Evolutionary conservation across 2,329 filamentous ascomycete genomes (phyloP).

Genomic region (Chaetomium globosum): DNA sequence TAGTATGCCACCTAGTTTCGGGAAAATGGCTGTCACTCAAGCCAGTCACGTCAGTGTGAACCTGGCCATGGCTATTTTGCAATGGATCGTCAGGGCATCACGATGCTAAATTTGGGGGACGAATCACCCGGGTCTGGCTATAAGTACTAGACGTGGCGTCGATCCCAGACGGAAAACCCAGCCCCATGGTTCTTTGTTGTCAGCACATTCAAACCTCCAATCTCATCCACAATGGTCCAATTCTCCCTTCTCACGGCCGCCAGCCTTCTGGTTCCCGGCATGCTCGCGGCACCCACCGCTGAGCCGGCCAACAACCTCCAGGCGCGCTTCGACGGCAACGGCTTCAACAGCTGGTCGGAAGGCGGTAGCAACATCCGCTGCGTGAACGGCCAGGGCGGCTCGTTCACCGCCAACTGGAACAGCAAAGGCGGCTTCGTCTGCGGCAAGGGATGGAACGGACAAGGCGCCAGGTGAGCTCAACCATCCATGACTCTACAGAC

Average conservation of each 20-base stretch:
- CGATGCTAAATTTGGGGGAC: background rate
- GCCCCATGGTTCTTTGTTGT: background rate
- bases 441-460: slow-evolving; percentile 59
- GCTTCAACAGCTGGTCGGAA: slow-evolving; percentile 50
- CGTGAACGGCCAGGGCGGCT: slow-evolving; percentile 46
- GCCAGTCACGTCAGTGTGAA: background rate
- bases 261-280: slow-evolving; percentile 2
- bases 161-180: background rate
- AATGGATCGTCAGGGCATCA: background rate
- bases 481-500: background rate
- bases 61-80: background rate
- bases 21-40: slow-evolving; percentile 9
- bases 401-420: slow-evolving; percentile 50
- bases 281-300: slow-evolving; percentile 16
- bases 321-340: slow-evolving; percentile 38
- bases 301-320: slow-evolving; percentile 5
- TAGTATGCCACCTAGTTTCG: background rate
- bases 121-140: background rate
- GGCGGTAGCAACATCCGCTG: slow-evolving; percentile 47
- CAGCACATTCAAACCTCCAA: background rate
- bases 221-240: slow-evolving; percentile 21
- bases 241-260: slow-evolving; percentile 13
- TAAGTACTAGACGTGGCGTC: background rate
- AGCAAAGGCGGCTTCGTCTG: slow-evolving; percentile 57
- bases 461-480: background rate